phyloP scores from a whole-genome alignment of 257 asterid genomes.

The Solanum chiquidenum region DNA sequence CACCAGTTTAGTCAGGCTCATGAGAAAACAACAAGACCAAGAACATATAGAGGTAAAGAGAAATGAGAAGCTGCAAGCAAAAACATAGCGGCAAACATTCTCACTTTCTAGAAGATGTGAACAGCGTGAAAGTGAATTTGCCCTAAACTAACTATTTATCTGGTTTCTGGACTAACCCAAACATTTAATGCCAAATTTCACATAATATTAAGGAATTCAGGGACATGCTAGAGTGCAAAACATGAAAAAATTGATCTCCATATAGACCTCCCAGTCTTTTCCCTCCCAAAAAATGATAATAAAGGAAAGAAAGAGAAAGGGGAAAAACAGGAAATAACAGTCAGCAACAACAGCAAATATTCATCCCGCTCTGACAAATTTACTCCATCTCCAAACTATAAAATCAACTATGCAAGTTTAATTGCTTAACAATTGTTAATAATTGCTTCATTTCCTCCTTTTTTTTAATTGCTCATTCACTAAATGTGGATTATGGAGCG shows the following conservation, averaged over 20 bases:
- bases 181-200: background rate
- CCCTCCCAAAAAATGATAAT: background rate
- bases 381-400: background rate
- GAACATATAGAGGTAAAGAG: background rate
- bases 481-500: background rate
- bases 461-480: background rate
- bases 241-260: background rate
- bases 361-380: background rate
- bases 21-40: constrained; percentile 5
- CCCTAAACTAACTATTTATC: background rate
- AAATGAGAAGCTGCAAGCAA: background rate
- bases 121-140: background rate
- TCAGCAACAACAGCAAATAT: background rate
- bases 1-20: background rate
- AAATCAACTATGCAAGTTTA: background rate
- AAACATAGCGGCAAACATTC: background rate
- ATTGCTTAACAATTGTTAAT: background rate
- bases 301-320: background rate
- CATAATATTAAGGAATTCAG: background rate
- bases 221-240: background rate
- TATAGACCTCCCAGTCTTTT: background rate
- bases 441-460: background rate
- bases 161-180: background rate
- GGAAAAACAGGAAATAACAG: background rate
- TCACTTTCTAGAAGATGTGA: background rate